Base-by-base conservation (phyloP, 306 rosid species). In the Begonia masoniana region DNA sequence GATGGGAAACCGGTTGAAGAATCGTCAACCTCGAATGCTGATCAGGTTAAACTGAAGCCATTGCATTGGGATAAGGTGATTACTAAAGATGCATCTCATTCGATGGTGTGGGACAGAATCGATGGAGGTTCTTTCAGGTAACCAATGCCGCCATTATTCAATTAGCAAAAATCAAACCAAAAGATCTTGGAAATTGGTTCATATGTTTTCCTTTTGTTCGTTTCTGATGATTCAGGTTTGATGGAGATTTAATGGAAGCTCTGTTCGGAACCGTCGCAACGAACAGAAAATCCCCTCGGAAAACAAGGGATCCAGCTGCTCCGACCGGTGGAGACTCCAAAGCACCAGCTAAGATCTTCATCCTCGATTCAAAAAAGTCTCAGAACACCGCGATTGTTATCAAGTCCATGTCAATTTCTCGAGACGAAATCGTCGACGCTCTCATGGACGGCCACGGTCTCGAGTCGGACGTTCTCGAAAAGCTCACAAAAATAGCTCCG, bases 61-160 rank as follows among this genome's bases (percentile, higher is more conserved):
- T 51, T 86, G 63, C 96, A 86, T 64, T 81, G 99, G 96, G 99
- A 92, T 59, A 91, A 87, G 66, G 82, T 83, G 67, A 86, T 64
- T 55, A 77, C 84, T 14, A 74, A 49, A 12, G 69, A 82, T 61
- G 57, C 74, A 21, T 82, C 83, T 36, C 94, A 76, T 69, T 92
- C 99, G 42, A 86, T 86, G 99, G 96, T 92, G 36, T 92, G 99
- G 99, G 87, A 92, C 73, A 92, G 79, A 67, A 70, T 81, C 15
- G 79, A 58, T 59, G 72, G 68, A 11, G 96, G 93, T 14, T 86
- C 99, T 16, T 79, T 83, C 69, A 83, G 88, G 99, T 92, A 75
- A 67, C 62, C 19, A 65, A 47, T 10, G 4, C 14, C 13, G 5
- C 7, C 49, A 45, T 45, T n/a, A 10, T 45, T 45, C 14, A 45